Conservation (phyloP, 2,329 filamentous ascomycete genomes). For the Purpureocillium lavendulum region DNA sequence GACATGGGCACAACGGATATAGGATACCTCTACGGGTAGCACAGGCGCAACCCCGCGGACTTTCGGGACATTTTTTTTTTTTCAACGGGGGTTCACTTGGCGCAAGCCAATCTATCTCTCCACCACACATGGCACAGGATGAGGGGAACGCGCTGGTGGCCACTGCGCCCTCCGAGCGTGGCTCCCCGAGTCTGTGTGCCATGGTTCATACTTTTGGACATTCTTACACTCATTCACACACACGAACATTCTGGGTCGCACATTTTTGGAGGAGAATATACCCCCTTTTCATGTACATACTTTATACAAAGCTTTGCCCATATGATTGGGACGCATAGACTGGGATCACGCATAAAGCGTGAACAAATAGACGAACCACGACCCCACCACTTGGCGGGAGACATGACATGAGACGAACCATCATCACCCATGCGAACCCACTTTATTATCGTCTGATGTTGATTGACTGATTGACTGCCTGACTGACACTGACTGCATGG, state of each 20-base stretch:
- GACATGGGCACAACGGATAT: constrained; percentile 8
- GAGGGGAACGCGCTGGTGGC: constrained; percentile 7
- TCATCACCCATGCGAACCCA: too few species aligned
- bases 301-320: constrained; percentile 3
- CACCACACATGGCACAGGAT: constrained; percentile 16
- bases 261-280: too few species aligned
- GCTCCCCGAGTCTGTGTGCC: constrained; percentile 21
- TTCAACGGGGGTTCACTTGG: neutral
- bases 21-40: neutral
- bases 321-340: neutral
- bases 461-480: too few species aligned
- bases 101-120: neutral
- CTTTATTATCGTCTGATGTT: too few species aligned
- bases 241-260: too few species aligned
- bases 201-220: constrained; percentile 6
- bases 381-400: too few species aligned
- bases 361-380: too few species aligned
- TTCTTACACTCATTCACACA: constrained; percentile 6
- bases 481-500: too few species aligned
- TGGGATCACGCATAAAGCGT: too few species aligned
- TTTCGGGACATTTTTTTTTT: neutral
- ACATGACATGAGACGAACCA: too few species aligned
- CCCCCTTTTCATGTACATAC: constrained; percentile 19
- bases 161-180: neutral
- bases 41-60: neutral